These are phyloP conservation scores for Pseudogymnoascus sp. DNA, from an alignment of 2,329 filamentous ascomycete species.

Conservation along the genomic window DNA sequence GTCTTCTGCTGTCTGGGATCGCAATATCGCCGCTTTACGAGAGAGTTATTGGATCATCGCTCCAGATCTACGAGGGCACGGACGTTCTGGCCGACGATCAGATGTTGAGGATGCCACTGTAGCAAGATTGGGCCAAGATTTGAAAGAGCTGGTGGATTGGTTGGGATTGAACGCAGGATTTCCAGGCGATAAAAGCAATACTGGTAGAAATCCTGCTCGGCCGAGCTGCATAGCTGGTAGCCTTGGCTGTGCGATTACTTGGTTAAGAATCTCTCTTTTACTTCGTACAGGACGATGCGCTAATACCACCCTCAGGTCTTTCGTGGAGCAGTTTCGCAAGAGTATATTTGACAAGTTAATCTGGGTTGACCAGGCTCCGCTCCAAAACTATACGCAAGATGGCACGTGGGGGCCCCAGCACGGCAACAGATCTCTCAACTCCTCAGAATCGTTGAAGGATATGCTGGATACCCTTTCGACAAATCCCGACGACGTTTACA, in stretches of 20 bases:
- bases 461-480: constrained; percentile 23
- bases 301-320: constrained; percentile 19
- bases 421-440: constrained; percentile 28
- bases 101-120: constrained; percentile 25
- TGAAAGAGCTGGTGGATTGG: constrained; percentile 21
- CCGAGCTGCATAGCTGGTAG: constrained; percentile 24
- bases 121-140: constrained; percentile 26
- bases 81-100: constrained; percentile 22
- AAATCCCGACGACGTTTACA: constrained; percentile 21
- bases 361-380: constrained; percentile 28
- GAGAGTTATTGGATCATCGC: constrained; percentile 22
- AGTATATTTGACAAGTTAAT: constrained; percentile 23
- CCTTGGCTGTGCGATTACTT: constrained; percentile 27
- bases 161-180: constrained; percentile 12
- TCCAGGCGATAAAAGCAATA: neutral
- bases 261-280: constrained; percentile 15
- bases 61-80: constrained; percentile 28
- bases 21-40: constrained; percentile 23
- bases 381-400: constrained; percentile 24
- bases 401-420: constrained; percentile 23
- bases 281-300: neutral
- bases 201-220: neutral
- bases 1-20: constrained; percentile 25
- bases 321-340: constrained; percentile 27
- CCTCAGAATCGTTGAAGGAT: constrained; percentile 19